Conservation (phyloP, 352 stramenopile species). For the Salisapilia sapeloensis region DNA sequence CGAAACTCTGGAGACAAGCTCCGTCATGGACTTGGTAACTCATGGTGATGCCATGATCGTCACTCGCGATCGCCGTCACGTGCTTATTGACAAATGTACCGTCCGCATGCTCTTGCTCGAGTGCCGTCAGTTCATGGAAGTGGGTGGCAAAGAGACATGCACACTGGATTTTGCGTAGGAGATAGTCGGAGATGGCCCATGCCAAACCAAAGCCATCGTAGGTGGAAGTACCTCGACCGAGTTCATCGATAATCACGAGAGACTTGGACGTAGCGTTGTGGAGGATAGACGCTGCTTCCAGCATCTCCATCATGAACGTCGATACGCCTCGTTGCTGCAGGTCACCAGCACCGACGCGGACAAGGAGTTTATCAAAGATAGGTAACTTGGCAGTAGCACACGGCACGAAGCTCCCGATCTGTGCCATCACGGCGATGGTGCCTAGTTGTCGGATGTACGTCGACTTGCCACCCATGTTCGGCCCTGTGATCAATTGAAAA, state of each 20-base stretch:
- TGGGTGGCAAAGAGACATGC: constrained; percentile 95
- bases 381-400: constrained; percentile 79
- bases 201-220: constrained; percentile 96
- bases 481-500: constrained; percentile 95
- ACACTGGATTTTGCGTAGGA: constrained; percentile 83
- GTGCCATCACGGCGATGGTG: constrained; percentile 89
- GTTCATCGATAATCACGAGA: constrained; percentile 99
- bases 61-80: constrained; percentile 81
- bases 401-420: constrained; percentile 96
- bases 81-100: constrained; percentile 91
- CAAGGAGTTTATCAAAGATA: constrained; percentile 93
- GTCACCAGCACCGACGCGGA: constrained; percentile 94
- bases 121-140: constrained; percentile 97
- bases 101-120: constrained; percentile 60
- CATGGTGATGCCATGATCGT: constrained; percentile 80
- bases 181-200: constrained; percentile 96
- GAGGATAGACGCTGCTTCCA: constrained; percentile 95
- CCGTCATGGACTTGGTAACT: constrained; percentile 87
- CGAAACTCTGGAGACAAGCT: constrained; percentile 95
- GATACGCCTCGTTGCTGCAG: constrained; percentile 94
- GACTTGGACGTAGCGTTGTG: constrained; percentile 85
- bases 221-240: constrained; percentile 95
- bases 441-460: constrained; percentile 97
- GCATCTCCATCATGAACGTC: constrained; percentile 99
- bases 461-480: constrained; percentile 98